These are phyloP conservation scores for Volutella citrinella DNA, from an alignment of 2,329 filamentous ascomycete species.

Conservation along the genomic window DNA sequence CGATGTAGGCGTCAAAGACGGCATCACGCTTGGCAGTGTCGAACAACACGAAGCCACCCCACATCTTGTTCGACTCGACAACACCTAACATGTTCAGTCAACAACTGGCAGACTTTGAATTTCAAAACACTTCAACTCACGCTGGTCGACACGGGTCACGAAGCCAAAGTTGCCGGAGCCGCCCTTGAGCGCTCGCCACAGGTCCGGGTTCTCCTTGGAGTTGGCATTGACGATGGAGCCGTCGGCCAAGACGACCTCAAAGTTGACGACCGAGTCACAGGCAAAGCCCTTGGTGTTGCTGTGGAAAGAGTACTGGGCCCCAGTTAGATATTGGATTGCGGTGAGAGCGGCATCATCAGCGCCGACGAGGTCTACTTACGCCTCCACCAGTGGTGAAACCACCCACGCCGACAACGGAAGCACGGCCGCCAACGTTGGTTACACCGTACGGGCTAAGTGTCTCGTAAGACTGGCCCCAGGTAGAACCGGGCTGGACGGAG, in stretches of 20 bases:
- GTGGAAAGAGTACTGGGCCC: conserved; percentile 27
- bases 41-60: conserved; percentile 27
- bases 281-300: conserved; percentile 34
- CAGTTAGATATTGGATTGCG: not conserved
- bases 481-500: conserved; percentile 35
- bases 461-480: conserved; percentile 35
- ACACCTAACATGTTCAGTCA: conserved; percentile 9
- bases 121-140: conserved; percentile 2
- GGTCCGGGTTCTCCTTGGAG: conserved; percentile 32
- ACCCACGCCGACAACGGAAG: conserved; percentile 30
- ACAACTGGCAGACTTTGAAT: not conserved
- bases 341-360: too few relatives aligned
- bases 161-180: conserved; percentile 47
- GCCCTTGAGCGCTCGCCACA: conserved; percentile 45
- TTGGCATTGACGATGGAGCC: conserved; percentile 42
- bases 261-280: conserved; percentile 39
- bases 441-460: conserved; percentile 30
- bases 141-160: conserved; percentile 27
- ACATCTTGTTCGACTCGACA: conserved; percentile 22
- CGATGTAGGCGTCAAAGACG: conserved; percentile 25
- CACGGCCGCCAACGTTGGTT: conserved; percentile 42
- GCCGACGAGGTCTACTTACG: conserved; percentile 10
- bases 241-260: conserved; percentile 41
- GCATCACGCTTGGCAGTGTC: conserved; percentile 18
- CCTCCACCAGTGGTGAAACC: conserved; percentile 28